phyloP scores from a whole-genome alignment of 345 rosid species.

The Pistacia vera region DNA sequence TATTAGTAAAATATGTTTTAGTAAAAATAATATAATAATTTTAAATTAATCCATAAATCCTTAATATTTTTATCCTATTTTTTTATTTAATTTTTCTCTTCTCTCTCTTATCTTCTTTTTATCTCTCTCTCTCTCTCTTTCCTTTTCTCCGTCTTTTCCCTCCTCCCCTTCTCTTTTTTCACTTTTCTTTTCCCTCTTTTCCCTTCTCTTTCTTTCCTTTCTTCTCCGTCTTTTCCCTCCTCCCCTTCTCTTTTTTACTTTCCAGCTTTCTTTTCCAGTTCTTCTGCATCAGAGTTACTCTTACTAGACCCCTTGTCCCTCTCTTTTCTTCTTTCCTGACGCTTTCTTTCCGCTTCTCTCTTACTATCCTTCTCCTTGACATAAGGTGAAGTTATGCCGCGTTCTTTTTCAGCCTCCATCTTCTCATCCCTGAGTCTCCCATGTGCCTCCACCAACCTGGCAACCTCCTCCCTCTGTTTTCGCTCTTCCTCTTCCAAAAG shows the following conservation, averaged over 20 bases:
- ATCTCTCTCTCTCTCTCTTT: no score
- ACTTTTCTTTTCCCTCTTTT: no score
- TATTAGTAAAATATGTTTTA: no score
- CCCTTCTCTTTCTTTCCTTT: no score
- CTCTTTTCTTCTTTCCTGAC: constrained; percentile 86
- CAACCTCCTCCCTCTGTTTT: constrained; percentile 96
- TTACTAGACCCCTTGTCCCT: constrained; percentile 87
- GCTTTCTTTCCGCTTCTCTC: constrained; percentile 79
- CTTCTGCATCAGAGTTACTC: constrained; percentile 91
- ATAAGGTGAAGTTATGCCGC: constrained; percentile 45
- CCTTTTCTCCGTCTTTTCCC: no score
- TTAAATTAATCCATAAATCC: no score
- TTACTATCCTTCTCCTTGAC: constrained; percentile 59
- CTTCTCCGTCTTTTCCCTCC: constrained; percentile 38
- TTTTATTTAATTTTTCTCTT: no score
- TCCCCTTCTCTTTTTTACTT: constrained; percentile 60
- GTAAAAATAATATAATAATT: no score
- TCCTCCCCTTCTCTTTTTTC: no score
- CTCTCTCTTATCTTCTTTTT: no score
- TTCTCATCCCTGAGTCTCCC: constrained; percentile 86
- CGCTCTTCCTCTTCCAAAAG: constrained; percentile 90
- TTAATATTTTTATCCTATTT: no score
- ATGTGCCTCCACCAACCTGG: constrained; percentile 90
- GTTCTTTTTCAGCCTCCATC: constrained; percentile 67
- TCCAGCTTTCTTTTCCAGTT: constrained; percentile 38